Evolutionary conservation across 371 early-diverging fungal species (phyloP).

Genomic region (Vairimorpha ceranae): DNA sequence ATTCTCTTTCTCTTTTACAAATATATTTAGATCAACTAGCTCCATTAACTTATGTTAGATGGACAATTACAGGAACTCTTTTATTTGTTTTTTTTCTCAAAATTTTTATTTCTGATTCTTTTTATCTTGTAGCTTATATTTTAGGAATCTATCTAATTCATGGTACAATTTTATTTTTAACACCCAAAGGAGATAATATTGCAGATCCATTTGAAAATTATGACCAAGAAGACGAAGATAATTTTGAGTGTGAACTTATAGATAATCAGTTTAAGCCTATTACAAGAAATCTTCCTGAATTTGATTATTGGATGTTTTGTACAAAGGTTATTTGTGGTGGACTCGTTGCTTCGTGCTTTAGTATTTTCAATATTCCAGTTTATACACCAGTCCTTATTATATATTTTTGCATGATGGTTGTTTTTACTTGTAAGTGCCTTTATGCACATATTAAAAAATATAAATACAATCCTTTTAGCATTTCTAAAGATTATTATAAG

Average conservation of each 20-base stretch:
- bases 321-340: conserved; percentile 33
- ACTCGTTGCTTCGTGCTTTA: conserved; percentile 55
- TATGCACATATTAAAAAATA: conserved; percentile 93
- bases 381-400: conserved; percentile 73
- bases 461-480: conserved; percentile 87
- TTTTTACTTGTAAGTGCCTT: conserved; percentile 84
- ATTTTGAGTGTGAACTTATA: conserved; percentile 36
- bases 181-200: conserved; percentile 59
- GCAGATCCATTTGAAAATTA: conserved; percentile 62
- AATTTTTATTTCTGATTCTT: conserved; percentile 37
- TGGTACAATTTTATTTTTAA: conserved; percentile 60
- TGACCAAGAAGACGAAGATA: conserved; percentile 46
- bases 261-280: conserved; percentile 96
- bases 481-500: conserved; percentile 75
- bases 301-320: conserved; percentile 80
- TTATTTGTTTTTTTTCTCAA: conserved; percentile 50
- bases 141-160: conserved; percentile 62
- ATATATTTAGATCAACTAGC: conserved; percentile 55
- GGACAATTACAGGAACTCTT: conserved; percentile 38
- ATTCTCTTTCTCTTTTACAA: conserved; percentile 48
- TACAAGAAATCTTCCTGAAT: conserved; percentile 93
- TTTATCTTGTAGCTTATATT: conserved; percentile 60
- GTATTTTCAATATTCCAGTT: conserved; percentile 84
- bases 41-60: conserved; percentile 43
- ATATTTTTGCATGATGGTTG: conserved; percentile 85